Evolutionary conservation across 2,329 filamentous ascomycete genomes (phyloP), one percentile per base, ranked within the genome.

Genomic region (Sclerotinia subarctica): DNA sequence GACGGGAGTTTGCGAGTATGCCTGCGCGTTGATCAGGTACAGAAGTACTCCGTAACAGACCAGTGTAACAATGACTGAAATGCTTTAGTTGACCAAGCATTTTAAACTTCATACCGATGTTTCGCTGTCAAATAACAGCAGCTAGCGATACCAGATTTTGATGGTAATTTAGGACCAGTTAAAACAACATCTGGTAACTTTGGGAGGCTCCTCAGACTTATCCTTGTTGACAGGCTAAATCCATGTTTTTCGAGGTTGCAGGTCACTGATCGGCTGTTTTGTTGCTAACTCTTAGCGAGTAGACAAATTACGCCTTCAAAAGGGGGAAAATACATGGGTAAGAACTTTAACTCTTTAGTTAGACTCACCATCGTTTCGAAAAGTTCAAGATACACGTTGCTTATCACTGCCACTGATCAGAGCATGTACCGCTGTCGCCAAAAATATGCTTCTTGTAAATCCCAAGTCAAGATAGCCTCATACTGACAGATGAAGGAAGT

Each of bases 1-100:
- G 57, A 21, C 57, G 57, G 57, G 44, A 60, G 42, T 60, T 46
- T 21, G 26, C 38, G 24, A 60, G 7, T n/a, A 56, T 56, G 53
- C 53, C 29, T 54, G 52, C 29, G 15, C 38, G 38, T 15, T 42
- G 38, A 42, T 42, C 38, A 42, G 38, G 38, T 42, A 42, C 38
- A 42, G 38, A 42, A 35, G 10, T 29, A 52, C 6, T 29, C 29
- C 29, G 29, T n/a, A 35, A 54, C 29, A 19, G 52, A 19, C 52
- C 19, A 47, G 24, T 60, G 57, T 47, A 47, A 32, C 57, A 10
- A 47, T 46, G 26, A 21, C 8, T 17, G 19, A 47, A 47, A 47
- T 60, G 57, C 42, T 60, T 59, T 15, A 59, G 15, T 21, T 46
- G 5, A n/a, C 38, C 26, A 59, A 47, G 57, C 19, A 47, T 32